Percentiles rank a stretch among this genome's conserved stretches.
phyloP scores from a whole-genome alignment of 257 asterid genomes.

The Salvia miltiorrhiza region DNA sequence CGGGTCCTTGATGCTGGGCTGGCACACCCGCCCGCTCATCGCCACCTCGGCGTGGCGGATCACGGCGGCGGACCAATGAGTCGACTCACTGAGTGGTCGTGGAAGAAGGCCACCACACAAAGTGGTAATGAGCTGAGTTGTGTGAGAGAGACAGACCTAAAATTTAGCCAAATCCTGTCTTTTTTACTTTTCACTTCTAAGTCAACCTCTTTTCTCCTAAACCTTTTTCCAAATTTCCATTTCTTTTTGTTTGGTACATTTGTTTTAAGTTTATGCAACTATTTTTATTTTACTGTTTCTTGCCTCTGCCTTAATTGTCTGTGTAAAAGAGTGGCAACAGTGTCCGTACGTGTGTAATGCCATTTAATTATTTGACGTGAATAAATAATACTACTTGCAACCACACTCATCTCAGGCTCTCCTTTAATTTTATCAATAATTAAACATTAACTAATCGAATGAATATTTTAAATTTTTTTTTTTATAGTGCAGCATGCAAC shows the following conservation, averaged over 20 bases:
- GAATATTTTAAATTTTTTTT: no score
- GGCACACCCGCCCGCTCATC: constrained; percentile 85
- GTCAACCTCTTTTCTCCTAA: constrained; percentile 24
- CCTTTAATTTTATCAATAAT: background rate
- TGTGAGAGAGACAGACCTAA: constrained; percentile 37
- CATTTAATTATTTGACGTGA: background rate
- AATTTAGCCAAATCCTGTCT: constrained; percentile 58
- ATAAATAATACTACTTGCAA: background rate
- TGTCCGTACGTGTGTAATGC: constrained; percentile 14
- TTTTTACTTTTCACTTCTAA: constrained; percentile 37
- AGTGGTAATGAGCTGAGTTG: constrained; percentile 17
- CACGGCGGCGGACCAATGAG: constrained; percentile 28
- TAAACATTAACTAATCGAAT: background rate
- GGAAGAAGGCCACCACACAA: constrained; percentile 14
- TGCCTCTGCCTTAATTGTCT: constrained; percentile 1
- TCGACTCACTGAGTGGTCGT: constrained; percentile 19
- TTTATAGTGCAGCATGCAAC: background rate
- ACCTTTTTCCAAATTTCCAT: background rate
- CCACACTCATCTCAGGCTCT: background rate
- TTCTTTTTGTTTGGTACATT: constrained; percentile 18
- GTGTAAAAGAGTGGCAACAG: constrained; percentile 15
- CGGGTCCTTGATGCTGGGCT: constrained; percentile 80
- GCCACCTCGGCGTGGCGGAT: constrained; percentile 90
- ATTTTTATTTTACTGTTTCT: constrained; percentile 3
- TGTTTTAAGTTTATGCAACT: constrained; percentile 12